A percentile compares a stretch with the other conserved stretches of the same genome.
Evolutionary conservation across 306 rosid genomes (phyloP).

Genomic region (Mimosa pudica): DNA sequence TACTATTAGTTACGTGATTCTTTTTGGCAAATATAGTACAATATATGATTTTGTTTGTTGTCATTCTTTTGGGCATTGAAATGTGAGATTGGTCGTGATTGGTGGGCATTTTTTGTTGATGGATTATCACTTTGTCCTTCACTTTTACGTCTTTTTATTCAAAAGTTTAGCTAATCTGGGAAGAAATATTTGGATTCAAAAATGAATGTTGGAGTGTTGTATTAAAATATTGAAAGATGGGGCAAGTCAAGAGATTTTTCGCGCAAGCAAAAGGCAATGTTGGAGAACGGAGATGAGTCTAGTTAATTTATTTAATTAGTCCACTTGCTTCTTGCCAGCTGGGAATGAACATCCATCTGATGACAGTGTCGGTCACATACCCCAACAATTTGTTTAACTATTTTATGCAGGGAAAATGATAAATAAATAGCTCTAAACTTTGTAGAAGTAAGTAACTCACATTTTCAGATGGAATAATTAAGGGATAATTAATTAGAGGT

Average conservation of each 20-base stretch:
- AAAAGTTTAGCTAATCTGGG: not conserved
- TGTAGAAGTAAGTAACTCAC: too few relatives aligned
- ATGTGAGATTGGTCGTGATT: not conserved
- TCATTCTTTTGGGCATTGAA: not conserved
- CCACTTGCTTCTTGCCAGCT: conserved; percentile 1
- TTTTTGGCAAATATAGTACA: not conserved
- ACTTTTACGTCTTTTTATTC: not conserved
- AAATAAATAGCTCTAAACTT: too few relatives aligned
- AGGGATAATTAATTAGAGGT: too few relatives aligned
- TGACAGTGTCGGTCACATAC: conserved; percentile 18
- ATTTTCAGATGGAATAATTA: too few relatives aligned
- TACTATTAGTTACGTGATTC: not conserved
- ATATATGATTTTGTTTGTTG: not conserved
- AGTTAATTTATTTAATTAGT: not conserved
- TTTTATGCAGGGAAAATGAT: too few relatives aligned
- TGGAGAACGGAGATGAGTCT: not conserved
- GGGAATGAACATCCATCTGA: not conserved
- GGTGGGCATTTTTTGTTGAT: not conserved
- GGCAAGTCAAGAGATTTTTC: not conserved
- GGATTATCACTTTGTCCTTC: not conserved
- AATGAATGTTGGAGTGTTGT: not conserved
- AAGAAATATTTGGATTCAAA: not conserved
- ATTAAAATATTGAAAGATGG: not conserved
- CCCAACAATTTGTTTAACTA: too few relatives aligned
- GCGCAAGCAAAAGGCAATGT: too few relatives aligned